phyloP scores from a whole-genome alignment of 2,329 filamentous ascomycete genomes.

The Alternaria sp. region DNA sequence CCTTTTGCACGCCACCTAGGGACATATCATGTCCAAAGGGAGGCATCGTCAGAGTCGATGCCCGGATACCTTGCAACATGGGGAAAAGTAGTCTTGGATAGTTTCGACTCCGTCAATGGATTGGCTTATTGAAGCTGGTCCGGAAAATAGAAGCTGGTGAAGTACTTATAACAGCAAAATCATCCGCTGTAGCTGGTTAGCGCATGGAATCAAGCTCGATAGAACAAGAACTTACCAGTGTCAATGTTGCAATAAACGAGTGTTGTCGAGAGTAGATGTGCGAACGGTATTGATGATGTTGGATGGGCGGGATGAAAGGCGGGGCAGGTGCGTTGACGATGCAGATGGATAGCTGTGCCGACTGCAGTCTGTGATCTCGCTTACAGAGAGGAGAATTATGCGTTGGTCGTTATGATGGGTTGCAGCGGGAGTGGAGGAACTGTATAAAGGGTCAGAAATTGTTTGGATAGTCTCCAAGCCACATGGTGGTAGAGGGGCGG shows the following conservation, averaged over 20 bases:
- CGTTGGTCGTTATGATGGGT: constrained; percentile 3
- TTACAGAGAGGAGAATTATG: constrained; percentile 2
- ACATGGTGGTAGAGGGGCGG: constrained; percentile 7
- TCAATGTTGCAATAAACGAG: background rate
- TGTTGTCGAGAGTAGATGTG: background rate
- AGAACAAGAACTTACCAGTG: constrained; percentile 2
- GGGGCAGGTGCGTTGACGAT: constrained; percentile 16
- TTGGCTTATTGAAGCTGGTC: constrained; percentile 2
- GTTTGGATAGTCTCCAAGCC: constrained; percentile 7
- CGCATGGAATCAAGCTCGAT: background rate
- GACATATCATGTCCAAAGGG: constrained; percentile 45
- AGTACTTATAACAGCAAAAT: background rate
- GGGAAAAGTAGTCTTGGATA: constrained; percentile 17
- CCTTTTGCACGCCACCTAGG: constrained; percentile 39
- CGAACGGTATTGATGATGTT: background rate
- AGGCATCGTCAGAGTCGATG: constrained; percentile 46
- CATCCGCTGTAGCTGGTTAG: constrained; percentile 1
- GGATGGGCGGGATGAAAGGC: constrained; percentile 14
- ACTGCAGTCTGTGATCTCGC: constrained; percentile 9
- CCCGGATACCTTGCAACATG: constrained; percentile 48
- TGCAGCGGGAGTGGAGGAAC: constrained; percentile 10
- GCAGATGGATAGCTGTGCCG: constrained; percentile 5
- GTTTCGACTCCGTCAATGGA: constrained; percentile 5
- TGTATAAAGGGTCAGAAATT: constrained; percentile 4
- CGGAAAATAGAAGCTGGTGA: background rate